Conservation (phyloP, 768 basidiomycete genomes). For the Inosperma sp. region DNA sequence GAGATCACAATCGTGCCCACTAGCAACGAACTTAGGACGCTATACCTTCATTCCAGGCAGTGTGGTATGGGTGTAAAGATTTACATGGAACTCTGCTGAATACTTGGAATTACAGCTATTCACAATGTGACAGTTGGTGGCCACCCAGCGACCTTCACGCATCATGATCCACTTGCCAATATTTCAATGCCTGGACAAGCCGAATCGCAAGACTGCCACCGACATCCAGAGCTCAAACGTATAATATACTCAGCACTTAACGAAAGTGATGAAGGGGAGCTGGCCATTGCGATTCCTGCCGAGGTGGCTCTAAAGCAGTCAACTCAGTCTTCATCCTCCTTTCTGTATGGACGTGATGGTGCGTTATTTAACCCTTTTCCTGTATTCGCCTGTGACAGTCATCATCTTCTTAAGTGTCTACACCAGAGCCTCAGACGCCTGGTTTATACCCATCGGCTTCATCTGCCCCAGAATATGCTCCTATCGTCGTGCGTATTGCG, state of each 20-base stretch:
- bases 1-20: constrained; percentile 87
- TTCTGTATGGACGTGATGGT: constrained; percentile 50
- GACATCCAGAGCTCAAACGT: constrained; percentile 90
- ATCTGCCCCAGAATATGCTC: constrained; percentile 59
- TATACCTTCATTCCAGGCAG: constrained; percentile 87
- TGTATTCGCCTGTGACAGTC: constrained; percentile 1
- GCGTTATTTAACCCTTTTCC: neutral
- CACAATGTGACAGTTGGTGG: constrained; percentile 70
- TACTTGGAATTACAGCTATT: constrained; percentile 43
- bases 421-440: constrained; percentile 80
- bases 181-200: constrained; percentile 48
- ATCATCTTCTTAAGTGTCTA: constrained; percentile 45
- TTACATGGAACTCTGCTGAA: neutral
- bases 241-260: constrained; percentile 86
- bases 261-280: constrained; percentile 91
- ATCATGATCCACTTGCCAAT: constrained; percentile 69
- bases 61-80: constrained; percentile 54
- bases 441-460: constrained; percentile 31
- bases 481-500: constrained; percentile 69
- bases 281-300: constrained; percentile 82
- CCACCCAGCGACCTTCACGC: constrained; percentile 70
- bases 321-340: constrained; percentile 40
- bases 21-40: constrained; percentile 69
- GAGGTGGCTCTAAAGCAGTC: constrained; percentile 65
- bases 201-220: constrained; percentile 73